phyloP scores from a whole-genome alignment of 2,329 filamentous ascomycete species.

The Talaromyces sp. region DNA sequence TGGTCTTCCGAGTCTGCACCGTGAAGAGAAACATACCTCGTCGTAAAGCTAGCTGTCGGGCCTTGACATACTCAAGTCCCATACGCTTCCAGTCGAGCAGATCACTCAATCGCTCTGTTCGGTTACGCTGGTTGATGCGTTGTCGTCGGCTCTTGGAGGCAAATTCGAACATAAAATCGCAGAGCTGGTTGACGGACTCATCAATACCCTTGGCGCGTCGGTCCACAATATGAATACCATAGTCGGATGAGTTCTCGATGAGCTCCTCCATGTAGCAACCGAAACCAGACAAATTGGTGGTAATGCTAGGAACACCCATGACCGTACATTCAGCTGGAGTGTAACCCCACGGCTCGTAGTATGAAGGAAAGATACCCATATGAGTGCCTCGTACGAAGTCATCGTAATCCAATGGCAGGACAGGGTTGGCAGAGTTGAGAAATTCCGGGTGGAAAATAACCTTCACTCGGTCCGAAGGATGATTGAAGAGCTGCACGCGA shows the following conservation, averaged over 20 bases:
- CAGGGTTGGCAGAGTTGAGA: conserved; percentile 89
- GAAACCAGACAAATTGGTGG: conserved; percentile 94
- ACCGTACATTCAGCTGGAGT: conserved; percentile 97
- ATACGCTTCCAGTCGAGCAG: conserved; percentile 98
- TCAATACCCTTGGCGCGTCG: conserved; percentile 92
- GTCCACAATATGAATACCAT: conserved; percentile 98
- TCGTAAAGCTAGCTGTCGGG: conserved; percentile 83
- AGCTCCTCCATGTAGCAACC: conserved; percentile 99
- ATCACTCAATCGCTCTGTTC: conserved; percentile 91
- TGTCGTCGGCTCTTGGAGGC: conserved; percentile 88
- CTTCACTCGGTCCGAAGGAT: conserved; percentile 92
- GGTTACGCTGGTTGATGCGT: conserved; percentile 97
- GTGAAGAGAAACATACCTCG: conserved; percentile 46
- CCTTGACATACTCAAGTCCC: conserved; percentile 99
- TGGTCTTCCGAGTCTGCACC: too few relatives aligned
- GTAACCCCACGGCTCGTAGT: conserved; percentile 99
- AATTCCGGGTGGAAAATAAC: conserved; percentile 98
- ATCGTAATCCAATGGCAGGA: conserved; percentile 93
- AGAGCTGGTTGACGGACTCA: conserved; percentile 93
- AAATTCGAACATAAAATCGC: conserved; percentile 91
- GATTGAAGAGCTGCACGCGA: conserved; percentile 94
- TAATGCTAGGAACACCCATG: conserved; percentile 98
- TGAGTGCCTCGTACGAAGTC: conserved; percentile 98
- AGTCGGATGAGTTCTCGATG: conserved; percentile 96
- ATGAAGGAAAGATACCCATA: conserved; percentile 90